Percentiles rank a stretch among this genome's conserved stretches.
Evolutionary conservation across 1,284 basidiomycete genomes (phyloP).

Genomic region (Tylopilus orsonianus): DNA sequence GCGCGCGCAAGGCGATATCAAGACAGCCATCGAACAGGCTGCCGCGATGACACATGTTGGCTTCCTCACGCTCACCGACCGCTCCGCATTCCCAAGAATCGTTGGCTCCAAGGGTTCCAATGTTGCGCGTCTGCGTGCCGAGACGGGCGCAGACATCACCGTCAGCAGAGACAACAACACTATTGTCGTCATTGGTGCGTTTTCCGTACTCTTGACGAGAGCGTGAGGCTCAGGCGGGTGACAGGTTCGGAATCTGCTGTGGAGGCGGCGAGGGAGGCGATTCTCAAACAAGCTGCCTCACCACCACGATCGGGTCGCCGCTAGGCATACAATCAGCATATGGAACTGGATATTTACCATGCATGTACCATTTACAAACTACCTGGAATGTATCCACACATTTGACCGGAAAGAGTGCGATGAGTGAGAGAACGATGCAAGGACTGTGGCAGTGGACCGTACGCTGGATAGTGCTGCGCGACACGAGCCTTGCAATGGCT

Average conservation of each 20-base stretch:
- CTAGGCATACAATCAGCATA: conserved; percentile 14
- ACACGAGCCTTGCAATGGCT: no score
- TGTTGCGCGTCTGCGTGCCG: conserved; percentile 77
- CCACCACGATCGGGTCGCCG: conserved; percentile 48
- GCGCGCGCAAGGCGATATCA: conserved; percentile 65
- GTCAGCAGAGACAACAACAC: conserved; percentile 83
- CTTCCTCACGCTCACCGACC: conserved; percentile 75
- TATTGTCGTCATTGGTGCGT: conserved; percentile 81
- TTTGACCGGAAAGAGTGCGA: conserved; percentile 2
- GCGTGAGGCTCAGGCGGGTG: conserved; percentile 7
- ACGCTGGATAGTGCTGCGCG: no score
- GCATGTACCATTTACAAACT: conserved; percentile 30
- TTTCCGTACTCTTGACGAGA: not conserved
- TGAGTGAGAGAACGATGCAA: not conserved
- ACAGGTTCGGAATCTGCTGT: conserved; percentile 71
- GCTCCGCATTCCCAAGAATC: conserved; percentile 79
- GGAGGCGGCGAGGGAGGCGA: conserved; percentile 76
- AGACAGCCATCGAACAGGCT: conserved; percentile 74
- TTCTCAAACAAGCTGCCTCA: conserved; percentile 63
- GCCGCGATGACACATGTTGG: conserved; percentile 73
- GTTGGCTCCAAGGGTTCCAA: conserved; percentile 89
- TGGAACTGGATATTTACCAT: conserved; percentile 25
- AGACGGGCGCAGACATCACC: conserved; percentile 88
- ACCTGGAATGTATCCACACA: conserved; percentile 25
- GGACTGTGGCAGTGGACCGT: no score